A percentile compares a stretch with the other conserved stretches of the same genome.
phyloP scores from a whole-genome alignment of 2,329 filamentous ascomycete genomes.

The Balansia obtecta region DNA sequence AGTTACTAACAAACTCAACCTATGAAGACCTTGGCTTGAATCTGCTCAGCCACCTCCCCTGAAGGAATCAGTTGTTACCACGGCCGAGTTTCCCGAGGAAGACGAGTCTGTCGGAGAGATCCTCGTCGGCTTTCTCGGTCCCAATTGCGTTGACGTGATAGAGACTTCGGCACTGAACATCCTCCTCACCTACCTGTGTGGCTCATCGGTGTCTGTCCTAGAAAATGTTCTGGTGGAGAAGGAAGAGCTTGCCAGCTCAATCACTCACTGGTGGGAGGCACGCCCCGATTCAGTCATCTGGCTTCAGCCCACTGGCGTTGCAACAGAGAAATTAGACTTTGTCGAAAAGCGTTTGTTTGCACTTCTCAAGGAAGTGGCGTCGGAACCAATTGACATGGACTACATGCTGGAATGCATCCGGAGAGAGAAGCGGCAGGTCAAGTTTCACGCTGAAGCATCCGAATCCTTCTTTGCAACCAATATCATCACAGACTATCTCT shows the following conservation, averaged over 20 bases:
- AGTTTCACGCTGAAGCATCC: conserved; percentile 71
- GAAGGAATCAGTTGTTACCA: conserved; percentile 59
- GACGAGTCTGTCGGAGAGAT: conserved; percentile 91
- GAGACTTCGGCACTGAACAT: conserved; percentile 64
- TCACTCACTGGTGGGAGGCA: conserved; percentile 67
- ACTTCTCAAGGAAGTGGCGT: conserved; percentile 67
- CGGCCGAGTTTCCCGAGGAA: conserved; percentile 86
- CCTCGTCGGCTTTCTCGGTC: conserved; percentile 75
- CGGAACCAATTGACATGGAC: conserved; percentile 72
- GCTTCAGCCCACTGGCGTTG: conserved; percentile 77
- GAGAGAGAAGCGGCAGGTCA: conserved; percentile 68
- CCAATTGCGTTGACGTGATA: conserved; percentile 59
- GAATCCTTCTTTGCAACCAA: conserved; percentile 71
- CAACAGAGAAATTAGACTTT: conserved; percentile 68
- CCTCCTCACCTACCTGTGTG: conserved; percentile 75
- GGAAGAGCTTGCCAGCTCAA: conserved; percentile 79
- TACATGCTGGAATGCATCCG: conserved; percentile 84
- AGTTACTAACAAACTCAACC: background rate
- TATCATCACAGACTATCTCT: conserved; percentile 86
- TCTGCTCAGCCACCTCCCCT: conserved; percentile 67
- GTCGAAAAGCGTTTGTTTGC: conserved; percentile 81
- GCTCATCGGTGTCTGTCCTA: conserved; percentile 82
- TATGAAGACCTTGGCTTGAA: conserved; percentile 67
- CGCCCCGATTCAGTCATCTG: conserved; percentile 75
- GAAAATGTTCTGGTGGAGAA: conserved; percentile 89